Evolutionary conservation across 139 green algal species (phyloP), one percentile per base, ranked within the genome.

Genomic region (Picochlorum sp.): DNA sequence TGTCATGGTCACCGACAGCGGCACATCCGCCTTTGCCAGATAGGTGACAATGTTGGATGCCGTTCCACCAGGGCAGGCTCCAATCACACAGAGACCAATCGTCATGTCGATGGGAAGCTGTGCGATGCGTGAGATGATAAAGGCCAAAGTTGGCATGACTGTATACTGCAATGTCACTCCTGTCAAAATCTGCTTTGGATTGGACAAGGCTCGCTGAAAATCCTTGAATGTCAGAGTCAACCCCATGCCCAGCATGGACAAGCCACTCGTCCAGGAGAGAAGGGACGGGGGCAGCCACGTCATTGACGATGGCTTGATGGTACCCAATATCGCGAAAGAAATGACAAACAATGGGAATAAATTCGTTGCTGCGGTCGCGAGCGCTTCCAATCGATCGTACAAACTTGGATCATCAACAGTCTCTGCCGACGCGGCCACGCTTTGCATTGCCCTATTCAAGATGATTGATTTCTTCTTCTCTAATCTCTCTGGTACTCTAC

Each of bases 41-140:
- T 79, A 90, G 13, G 79, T 84, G n/a, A 90, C 83, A 15, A 91
- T 85, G 63, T 92, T 92, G 50, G 78, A 87, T 4, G 86, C 83
- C 8, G 65, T 83, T 28, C 83, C 81, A 16, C 83, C 72, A 11
- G 85, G 77, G 59, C 86, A 80, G 71, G 76, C 68, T 26, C 71
- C 73, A 28, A 87, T 71, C 52, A 87, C 57, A 51, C 80, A 74
- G 6, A 88, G 60, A 50, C 80, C 78, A n/a, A 79, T 66, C 10
- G 74, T 67, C 49, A 69, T 78, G 23, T 75, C 63, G 3, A 57
- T 47, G 2, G 73, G 57, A 23, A 83, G 62, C 5, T 37, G 23
- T 1, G 49, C 55, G 1, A 82, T 66, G 26, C 76, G 56, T 10
- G 67, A 74, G n/a, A 87, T 62, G 1, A 67, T 8, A 24, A 81